Percentiles rank a stretch among this genome's conserved stretches.
These are phyloP conservation scores for Cynanchum wilfordii DNA, from an alignment of 257 asterid species.

Conservation along the genomic window DNA sequence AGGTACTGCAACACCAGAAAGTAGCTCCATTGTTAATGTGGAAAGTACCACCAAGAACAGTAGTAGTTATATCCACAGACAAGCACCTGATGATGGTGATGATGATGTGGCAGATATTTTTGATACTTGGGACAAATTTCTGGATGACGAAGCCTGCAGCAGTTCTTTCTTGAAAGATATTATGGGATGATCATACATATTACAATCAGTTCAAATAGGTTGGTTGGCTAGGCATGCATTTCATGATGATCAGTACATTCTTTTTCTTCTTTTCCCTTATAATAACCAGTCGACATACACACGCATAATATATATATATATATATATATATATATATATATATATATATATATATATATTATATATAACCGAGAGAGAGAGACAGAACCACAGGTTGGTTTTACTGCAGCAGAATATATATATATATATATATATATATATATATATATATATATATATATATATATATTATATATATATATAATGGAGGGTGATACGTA, in stretches of 20 bases:
- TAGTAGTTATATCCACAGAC: background rate
- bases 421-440: no score
- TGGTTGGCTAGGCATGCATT: background rate
- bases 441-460: no score
- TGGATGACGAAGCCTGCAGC: conserved; percentile 34
- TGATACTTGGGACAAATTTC: conserved; percentile 13
- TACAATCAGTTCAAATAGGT: no score
- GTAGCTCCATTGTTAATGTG: conserved; percentile 15
- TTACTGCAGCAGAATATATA: background rate
- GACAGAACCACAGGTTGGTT: background rate
- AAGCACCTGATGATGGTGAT: background rate
- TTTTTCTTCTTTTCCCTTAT: background rate
- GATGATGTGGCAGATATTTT: background rate
- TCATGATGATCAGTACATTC: background rate
- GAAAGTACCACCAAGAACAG: conserved; percentile 9
- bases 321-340: no score
- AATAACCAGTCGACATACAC: background rate
- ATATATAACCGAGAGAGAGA: no score
- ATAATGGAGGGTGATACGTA: background rate
- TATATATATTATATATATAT: no score
- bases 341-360: no score
- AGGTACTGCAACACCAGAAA: conserved; percentile 11
- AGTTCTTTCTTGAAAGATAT: conserved; percentile 46
- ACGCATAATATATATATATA: no score
- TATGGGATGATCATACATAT: conserved; percentile 16